A percentile compares a stretch with the other conserved stretches of the same genome.
Conservation (phyloP, 2,329 filamentous ascomycete genomes). For the Ceratocystis cubensis region DNA sequence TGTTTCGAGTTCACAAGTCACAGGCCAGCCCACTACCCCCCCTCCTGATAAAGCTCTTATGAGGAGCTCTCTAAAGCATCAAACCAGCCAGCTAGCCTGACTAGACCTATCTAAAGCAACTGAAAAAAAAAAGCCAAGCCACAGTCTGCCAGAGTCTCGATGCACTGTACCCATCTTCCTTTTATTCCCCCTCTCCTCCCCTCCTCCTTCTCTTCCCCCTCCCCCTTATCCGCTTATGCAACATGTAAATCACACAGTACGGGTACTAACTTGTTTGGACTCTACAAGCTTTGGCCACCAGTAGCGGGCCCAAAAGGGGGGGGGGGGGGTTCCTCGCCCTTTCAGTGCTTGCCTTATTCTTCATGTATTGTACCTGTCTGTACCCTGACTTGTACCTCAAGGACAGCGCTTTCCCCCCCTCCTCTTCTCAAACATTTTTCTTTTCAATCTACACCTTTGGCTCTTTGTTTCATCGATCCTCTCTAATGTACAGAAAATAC, state of each 20-base stretch:
- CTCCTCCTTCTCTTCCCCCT: neutral
- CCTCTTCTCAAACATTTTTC: neutral
- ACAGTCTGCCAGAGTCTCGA: neutral
- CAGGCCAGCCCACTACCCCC: neutral
- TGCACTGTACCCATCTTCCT: neutral
- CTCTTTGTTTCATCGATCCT: neutral
- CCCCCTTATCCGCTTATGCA: conserved; percentile 4
- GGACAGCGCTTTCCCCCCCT: neutral
- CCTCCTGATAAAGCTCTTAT: too few species aligned
- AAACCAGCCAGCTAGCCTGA: too few species aligned
- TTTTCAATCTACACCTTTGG: neutral
- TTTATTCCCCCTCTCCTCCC: neutral
- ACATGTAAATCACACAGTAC: conserved; percentile 11
- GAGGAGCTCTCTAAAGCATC: too few species aligned
- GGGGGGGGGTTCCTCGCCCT: neutral
- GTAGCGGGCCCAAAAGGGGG: neutral
- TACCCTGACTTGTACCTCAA: neutral
- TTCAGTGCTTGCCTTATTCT: neutral
- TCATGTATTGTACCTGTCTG: neutral
- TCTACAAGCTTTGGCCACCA: conserved; percentile 8
- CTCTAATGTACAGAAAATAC: neutral
- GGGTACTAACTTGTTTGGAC: neutral
- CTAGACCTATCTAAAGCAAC: too few species aligned
- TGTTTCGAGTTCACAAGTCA: conserved; percentile 6
- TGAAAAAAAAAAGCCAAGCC: too few species aligned